Evolutionary conservation across 2,329 filamentous ascomycete species (phyloP), one percentile per base, ranked within the genome.

Genomic region (Penicillium brasilianum): DNA sequence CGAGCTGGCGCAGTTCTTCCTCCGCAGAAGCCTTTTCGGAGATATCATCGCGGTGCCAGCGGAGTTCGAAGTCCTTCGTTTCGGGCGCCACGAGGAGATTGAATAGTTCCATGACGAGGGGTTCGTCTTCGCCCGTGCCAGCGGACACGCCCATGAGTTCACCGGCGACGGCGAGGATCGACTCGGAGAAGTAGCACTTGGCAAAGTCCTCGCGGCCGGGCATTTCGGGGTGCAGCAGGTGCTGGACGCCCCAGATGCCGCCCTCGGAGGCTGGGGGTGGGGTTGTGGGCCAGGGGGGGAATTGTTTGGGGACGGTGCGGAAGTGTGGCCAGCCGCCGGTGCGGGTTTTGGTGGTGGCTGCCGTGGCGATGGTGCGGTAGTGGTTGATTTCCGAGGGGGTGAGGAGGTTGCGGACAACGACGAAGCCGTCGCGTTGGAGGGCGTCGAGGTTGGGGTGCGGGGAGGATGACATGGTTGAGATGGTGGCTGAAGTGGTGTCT

Each of bases 161-260:
- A 65, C 85, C 85, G 1, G 89, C 88, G 1, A 90, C 83, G 32
- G 77, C 74, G 0, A 94, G 76, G 8, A 94, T 80, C 28, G 83
- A 81, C 22, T 84, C 80, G 36, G 87, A 86, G 74, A 96, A 96
- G 78, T 97, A 96, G 59, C 85, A 82, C 54, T 81, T 74, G 5
- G 87, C 84, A 76, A 93, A 96, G 3, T 82, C 74, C 2, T 82
- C 76, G 61, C 85, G 82, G 57, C 85, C 84, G 0, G 87, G 84
- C 67, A 94, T 85, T 1, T 83, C 80, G 0, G 92, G 92, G 75
- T 93, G 89, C 70, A 96, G 82, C 5, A 96, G 84, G 76, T 93
- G 90, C 81, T 96, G 92, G 2, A 96, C 89, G 65, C 92, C 92
- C 93, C 92, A 96, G 76, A 96, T 96, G 20, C 91, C 91, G 55